Percentiles rank a stretch among this genome's conserved stretches.
Conservation (phyloP, 176 grass and related monocot species). For the Oryza meridionalis region DNA sequence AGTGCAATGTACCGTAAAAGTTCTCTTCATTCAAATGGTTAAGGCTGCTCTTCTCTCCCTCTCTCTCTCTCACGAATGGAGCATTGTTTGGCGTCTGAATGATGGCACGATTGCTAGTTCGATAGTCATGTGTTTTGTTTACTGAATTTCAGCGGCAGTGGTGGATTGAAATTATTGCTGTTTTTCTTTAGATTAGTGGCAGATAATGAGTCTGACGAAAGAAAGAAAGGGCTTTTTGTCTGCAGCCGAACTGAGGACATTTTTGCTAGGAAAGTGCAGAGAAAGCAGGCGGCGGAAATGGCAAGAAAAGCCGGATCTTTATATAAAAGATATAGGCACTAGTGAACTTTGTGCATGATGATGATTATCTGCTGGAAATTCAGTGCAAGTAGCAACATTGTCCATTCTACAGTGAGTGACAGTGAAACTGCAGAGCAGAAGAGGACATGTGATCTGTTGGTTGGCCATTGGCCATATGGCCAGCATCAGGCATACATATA, state of each 20-base stretch:
- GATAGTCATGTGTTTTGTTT: not conserved
- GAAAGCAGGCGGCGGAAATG: conserved; percentile 15
- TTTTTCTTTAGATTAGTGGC: not conserved
- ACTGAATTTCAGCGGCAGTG: not conserved
- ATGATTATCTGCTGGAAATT: not conserved
- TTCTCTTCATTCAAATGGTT: no score
- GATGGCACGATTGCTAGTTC: not conserved
- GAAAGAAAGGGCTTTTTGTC: not conserved
- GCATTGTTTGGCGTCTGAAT: not conserved
- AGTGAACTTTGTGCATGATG: not conserved
- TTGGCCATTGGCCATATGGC: not conserved
- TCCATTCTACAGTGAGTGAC: not conserved
- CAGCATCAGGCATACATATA: not conserved
- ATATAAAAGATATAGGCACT: not conserved
- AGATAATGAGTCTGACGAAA: not conserved
- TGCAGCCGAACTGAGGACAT: not conserved
- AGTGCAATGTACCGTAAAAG: no score
- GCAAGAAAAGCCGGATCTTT: not conserved
- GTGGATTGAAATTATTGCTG: not conserved
- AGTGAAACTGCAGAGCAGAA: not conserved
- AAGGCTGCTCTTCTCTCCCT: no score
- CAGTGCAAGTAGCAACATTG: not conserved
- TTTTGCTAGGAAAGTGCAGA: not conserved
- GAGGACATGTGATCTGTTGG: not conserved
- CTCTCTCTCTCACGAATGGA: no score